phyloP scores from a whole-genome alignment of 306 rosid genomes.

The Heteromeles arbutifolia region DNA sequence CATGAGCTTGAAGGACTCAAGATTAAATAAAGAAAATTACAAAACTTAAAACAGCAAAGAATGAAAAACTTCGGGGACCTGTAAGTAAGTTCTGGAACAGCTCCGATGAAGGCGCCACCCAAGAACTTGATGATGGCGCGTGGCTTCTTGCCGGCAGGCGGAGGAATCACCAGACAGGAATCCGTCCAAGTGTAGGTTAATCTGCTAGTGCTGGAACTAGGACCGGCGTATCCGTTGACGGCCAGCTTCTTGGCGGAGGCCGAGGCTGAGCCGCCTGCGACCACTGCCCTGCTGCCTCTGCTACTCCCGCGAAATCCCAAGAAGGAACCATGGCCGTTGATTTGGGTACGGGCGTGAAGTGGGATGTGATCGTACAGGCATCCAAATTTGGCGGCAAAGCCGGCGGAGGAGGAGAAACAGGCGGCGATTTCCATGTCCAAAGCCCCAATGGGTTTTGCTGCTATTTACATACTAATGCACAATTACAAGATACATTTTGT shows the following conservation, averaged over 20 bases:
- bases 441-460: not conserved
- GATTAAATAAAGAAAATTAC: not conserved
- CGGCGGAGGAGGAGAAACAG: constrained; percentile 9
- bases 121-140: constrained; percentile 84
- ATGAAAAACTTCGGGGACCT: constrained; percentile 36
- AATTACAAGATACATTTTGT: not conserved
- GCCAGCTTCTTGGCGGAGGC: constrained; percentile 21
- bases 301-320: not conserved
- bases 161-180: constrained; percentile 71
- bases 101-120: constrained; percentile 96
- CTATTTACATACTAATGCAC: not conserved
- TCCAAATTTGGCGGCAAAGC: constrained; percentile 22
- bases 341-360: not conserved
- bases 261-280: constrained; percentile 9
- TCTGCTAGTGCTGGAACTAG: constrained; percentile 22
- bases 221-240: constrained; percentile 31
- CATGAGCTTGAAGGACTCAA: not conserved
- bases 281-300: constrained; percentile 2
- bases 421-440: constrained; percentile 41
- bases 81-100: constrained; percentile 88
- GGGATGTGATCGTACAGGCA: constrained; percentile 5
- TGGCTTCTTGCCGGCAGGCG: constrained; percentile 43
- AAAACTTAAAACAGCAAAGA: not conserved
- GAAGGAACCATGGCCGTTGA: not conserved
- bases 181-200: constrained; percentile 33